Evolutionary conservation across 805 yeast genomes (phyloP).

Genomic region (Sugiyamaella qingdaonensis): DNA sequence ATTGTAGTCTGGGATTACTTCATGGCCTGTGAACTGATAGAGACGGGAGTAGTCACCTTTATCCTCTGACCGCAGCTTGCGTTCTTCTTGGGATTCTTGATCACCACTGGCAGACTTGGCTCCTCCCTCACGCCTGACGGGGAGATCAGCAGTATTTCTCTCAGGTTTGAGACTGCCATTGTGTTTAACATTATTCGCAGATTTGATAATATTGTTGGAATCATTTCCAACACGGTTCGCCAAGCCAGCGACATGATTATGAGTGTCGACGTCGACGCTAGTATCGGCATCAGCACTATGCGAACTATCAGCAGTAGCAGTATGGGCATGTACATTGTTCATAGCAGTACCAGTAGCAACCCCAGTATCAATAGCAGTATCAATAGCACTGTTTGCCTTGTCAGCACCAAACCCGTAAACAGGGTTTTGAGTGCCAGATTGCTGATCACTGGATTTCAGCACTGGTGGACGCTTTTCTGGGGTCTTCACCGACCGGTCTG

Average conservation of each 20-base stretch:
- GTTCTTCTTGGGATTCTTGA: not conserved
- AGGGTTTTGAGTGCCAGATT: not conserved
- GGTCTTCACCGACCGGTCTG: not conserved
- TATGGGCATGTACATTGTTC: not conserved
- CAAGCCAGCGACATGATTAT: not conserved
- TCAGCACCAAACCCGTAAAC: too few relatives aligned
- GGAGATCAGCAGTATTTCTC: not conserved
- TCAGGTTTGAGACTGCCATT: too few relatives aligned
- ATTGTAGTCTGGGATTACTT: not conserved
- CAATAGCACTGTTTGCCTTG: not conserved
- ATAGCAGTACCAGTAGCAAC: not conserved
- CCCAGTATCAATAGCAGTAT: not conserved
- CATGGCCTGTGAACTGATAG: constrained; percentile 1
- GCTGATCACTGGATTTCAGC: too few relatives aligned
- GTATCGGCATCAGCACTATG: not conserved
- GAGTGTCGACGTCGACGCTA: not conserved
- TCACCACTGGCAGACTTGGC: not conserved
- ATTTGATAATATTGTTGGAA: too few relatives aligned
- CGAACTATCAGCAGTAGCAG: not conserved
- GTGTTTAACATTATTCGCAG: too few relatives aligned
- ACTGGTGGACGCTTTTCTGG: not conserved
- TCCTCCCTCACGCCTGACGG: not conserved
- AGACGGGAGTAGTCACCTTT: not conserved
- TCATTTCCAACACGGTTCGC: too few relatives aligned
- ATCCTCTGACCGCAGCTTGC: not conserved